Base-by-base conservation (phyloP, 2,329 filamentous ascomycete species). In the Phaeosphaeria sp. region DNA sequence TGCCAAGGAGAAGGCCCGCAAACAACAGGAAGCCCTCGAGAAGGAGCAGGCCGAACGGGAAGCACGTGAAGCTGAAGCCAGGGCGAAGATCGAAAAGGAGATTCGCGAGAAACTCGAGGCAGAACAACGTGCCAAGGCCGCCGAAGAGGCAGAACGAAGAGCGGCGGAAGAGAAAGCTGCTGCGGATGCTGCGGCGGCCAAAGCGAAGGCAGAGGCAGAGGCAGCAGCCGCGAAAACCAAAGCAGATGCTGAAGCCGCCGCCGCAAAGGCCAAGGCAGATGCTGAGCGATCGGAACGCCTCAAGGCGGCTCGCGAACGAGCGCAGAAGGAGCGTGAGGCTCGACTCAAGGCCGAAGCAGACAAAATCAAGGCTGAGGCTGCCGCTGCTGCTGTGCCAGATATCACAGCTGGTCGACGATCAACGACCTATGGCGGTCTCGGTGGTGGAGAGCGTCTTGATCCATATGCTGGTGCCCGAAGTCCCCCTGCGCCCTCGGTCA, bases 371-470 rank as follows among this genome's bases (percentile, higher is more conserved):
- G 66, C 66, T n/a, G 61, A 65, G 27, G 64, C 61, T 24, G 63
- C 66, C 1, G 65, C 67, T 4, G 64, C 64, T 17, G 63, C 73
- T 52, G 55, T 50, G 13, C 64, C 64, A n/a, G 67, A 69, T 7
- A 52, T 66, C 36, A 60, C 55, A 6, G 48, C 67, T 22, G 63
- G 59, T n/a, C 71, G 73, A 42, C 72, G 74, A 11, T 74, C 71
- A 25, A 71, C 72, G 13, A 72, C 75, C 8, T 77, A 76, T 84
- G 53, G 74, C 30, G 73, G 73, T 21, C 53, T 74, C 15, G 84
- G 86, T 30, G 84, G 89, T 21, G 89, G 89, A 50, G 89, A 91
- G 76, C 88, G 84, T 77, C 88, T 84, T 49, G 90, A 87, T 75
- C 88, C 88, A 65, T 91, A 89, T 85, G 88, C 89, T 6, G 73